Evolutionary conservation across 768 basidiomycete genomes (phyloP), one percentile per base, ranked within the genome.

Genomic region (Postia placenta): DNA sequence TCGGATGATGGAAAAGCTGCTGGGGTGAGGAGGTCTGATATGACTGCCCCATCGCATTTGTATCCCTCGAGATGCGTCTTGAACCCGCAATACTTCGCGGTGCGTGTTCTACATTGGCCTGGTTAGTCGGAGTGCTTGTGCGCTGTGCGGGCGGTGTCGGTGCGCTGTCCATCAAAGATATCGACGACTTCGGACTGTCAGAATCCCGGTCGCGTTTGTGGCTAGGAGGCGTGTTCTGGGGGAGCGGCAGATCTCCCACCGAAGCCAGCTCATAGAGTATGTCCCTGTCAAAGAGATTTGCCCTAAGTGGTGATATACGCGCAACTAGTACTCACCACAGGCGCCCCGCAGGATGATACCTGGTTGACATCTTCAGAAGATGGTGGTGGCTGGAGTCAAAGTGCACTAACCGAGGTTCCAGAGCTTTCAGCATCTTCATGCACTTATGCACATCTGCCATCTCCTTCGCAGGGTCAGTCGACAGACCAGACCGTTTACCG

Each of bases 241-340:
- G 85, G 4, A 87, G 69, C 0, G 84, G 85, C 0, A 87, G 70
- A 20, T 87, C 83, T 2, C 85, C 84, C 3, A 81, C 83, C 0
- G 75, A 81, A 3, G 85, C 83, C 1, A 88, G 69, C 54, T 88
- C 84, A 54, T 79, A 86, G 17, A 87, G 65, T 36, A 88, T 76
- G 56, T 87, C 84, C 84, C 85, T 86, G 51, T 11, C 39, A 33
- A 17, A 15, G 37, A 15, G 6, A 17, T 17, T 44, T 37, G 4
- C 1, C 22, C 12, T 1, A 23, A 44, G n/a, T 17, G 17, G 30
- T 33, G 12, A 41, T 35, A 22, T 26, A 17, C 11, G 19, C 28
- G 26, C 41, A 40, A 50, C 38, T 15, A 45, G 27, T 30, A 60
- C 73, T 42, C 45, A 79, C 76, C 76, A 75, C 38, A 79, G 57